Base-by-base conservation (phyloP, 768 basidiomycete genomes). In the Termitomyces sp. region DNA sequence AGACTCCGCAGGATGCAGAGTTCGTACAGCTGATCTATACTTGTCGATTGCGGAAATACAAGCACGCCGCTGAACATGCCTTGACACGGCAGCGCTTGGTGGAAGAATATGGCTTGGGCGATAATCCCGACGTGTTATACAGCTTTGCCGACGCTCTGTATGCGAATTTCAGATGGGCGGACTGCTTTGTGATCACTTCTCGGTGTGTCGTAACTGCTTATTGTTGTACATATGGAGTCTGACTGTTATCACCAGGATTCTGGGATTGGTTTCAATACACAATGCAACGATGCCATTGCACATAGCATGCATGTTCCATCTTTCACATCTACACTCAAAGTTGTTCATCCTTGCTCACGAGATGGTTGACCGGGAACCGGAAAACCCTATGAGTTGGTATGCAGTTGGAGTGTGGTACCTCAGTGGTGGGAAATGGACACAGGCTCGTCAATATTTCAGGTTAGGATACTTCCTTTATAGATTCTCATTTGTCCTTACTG, bases 351-450 rank as follows among this genome's bases (percentile, higher is more conserved):
- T 98, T 38, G 97, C 97, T 0, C 97, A 98, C 65, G 92, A 97
- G 67, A 83, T 99, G 69, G 95, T 98, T 17, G 92, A 98, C 54
- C 85, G 84, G 46, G 95, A 98, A 67, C 95, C 97, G 0, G 92
- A 95, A 66, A 89, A 91, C 42, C 87, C 94, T 0, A 83, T 92
- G 53, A 95, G 92, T 63, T 99, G 97, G 97, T 99, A 98, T 71
- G 93, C 97, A 4, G 97, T 98, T 23, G 97, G 95, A 0, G 85
- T 98, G 21, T 99, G 95, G 91, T 98, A 99, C 72, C 82, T 96
- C 55, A 83, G 87, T 32, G 84, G 85, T 29, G 82, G 83, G 50
- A 92, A 95, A 66, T 99, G 91, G 89, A 76, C 86, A 11, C 92
- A 96, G 64, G 93, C 95, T 3, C 77, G 96, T 63, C 87, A 95